These are phyloP conservation scores for Suzukiozyma palmioleophila DNA, from an alignment of 1,139 yeast species.

Conservation along the genomic window DNA sequence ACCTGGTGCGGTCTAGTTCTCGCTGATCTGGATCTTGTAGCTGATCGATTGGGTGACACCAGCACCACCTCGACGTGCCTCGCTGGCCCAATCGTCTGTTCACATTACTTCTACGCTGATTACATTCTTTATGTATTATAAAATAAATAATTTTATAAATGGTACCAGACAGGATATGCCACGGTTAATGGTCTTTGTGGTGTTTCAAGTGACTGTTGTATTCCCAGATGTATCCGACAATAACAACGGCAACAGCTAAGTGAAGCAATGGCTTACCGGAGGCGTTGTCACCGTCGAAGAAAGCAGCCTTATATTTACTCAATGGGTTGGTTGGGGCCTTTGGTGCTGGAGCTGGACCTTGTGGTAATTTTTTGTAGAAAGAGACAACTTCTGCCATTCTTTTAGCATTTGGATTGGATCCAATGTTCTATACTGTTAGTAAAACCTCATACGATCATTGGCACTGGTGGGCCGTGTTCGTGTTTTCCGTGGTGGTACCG, in stretches of 20 bases:
- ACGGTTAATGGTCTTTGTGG: slow-evolving; percentile 34
- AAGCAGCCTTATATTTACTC: slow-evolving; percentile 75
- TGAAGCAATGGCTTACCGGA: slow-evolving; percentile 80
- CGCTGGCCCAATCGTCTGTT: background rate
- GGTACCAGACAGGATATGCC: background rate
- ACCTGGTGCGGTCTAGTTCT: too few relatives aligned
- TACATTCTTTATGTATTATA: background rate
- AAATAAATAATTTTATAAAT: slow-evolving; percentile 1
- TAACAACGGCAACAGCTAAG: slow-evolving; percentile 64
- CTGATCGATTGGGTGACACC: too few relatives aligned
- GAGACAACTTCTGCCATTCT: slow-evolving; percentile 94
- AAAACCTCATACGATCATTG: slow-evolving; percentile 7
- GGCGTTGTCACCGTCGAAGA: slow-evolving; percentile 74
- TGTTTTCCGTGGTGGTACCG: too few relatives aligned
- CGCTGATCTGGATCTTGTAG: too few relatives aligned
- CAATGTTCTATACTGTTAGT: slow-evolving; percentile 70
- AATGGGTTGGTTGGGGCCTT: slow-evolving; percentile 67
- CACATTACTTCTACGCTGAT: background rate
- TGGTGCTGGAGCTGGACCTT: slow-evolving; percentile 79
- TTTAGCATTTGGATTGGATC: slow-evolving; percentile 93
- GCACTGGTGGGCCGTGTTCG: too few relatives aligned
- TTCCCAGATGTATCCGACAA: slow-evolving; percentile 87
- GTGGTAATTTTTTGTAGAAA: slow-evolving; percentile 94
- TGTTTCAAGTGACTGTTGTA: slow-evolving; percentile 79
- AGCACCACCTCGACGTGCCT: too few relatives aligned